Base-by-base conservation (phyloP, 208 protist genomes). In the Trypanosoma rangeli region DNA sequence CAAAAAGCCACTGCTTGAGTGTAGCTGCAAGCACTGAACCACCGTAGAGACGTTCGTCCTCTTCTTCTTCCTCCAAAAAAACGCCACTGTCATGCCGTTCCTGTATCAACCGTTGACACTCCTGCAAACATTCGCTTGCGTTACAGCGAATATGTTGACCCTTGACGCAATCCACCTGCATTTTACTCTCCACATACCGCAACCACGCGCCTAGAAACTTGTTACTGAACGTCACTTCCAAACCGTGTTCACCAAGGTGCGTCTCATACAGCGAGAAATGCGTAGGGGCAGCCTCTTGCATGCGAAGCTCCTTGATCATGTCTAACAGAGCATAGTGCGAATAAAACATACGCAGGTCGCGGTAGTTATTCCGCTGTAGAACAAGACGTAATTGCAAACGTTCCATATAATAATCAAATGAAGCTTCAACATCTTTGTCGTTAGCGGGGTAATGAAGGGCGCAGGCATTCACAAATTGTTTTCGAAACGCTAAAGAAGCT, bases 391-490 rank as follows among this genome's bases (percentile, higher is more conserved):
- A 64, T 65, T 92, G 87, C 42, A 93, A 80, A 29, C 90, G 78
- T 72, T 89, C 81, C 65, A 93, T 80, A 62, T 93, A 79, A 55
- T 85, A 53, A 56, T 90, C 87, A 78, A 89, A 95, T 12, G 78
- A 77, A 42, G 84, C 73, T 39, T 95, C 90, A 13, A 93, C 83
- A 31, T 85, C 78, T 22, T 53, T 57, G 28, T 83, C 85, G 64
- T 73, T 66, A 18, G 80, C 63, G 37, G 83, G 77, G 44, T 74
- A 78, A 56, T 93, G 75, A 68, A 80, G 70, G 78, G 92, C 92
- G 76, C 78, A 85, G 53, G 83, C 83, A 26, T 83, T 92, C 49
- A 93, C 15, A 80, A 89, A 95, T 75, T 95, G 90, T 57, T 88
- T 90, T 61, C 90, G 82, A 71, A 93, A 95, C 49, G 82, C 80